Conservation (phyloP, 768 basidiomycete genomes). For the Russula foetens region DNA sequence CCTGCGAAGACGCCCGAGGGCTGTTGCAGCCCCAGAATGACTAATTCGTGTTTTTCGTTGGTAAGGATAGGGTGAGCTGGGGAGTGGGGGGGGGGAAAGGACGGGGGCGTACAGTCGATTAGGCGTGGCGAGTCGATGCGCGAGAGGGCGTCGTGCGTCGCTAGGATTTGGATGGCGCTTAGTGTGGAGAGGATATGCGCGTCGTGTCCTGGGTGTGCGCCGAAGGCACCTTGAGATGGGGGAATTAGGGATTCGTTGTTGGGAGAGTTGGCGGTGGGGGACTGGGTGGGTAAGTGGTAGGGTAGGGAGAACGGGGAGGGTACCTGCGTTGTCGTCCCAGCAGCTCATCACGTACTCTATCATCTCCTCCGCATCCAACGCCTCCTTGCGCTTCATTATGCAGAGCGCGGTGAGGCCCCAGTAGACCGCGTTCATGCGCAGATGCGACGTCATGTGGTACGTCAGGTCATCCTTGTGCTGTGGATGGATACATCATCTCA, state of each 20-base stretch:
- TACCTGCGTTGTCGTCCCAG: slow-evolving; percentile 88
- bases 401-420: slow-evolving; percentile 91
- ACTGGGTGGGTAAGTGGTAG: no score
- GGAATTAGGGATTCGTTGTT: slow-evolving; percentile 29
- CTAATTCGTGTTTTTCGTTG: slow-evolving; percentile 34
- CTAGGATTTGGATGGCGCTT: slow-evolving; percentile 87
- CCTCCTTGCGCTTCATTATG: slow-evolving; percentile 70
- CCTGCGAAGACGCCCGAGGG: slow-evolving; percentile 86
- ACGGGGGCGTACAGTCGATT: slow-evolving; percentile 56
- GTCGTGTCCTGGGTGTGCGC: slow-evolving; percentile 90
- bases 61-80: not conserved
- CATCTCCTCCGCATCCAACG: slow-evolving; percentile 76
- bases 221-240: slow-evolving; percentile 87
- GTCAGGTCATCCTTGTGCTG: slow-evolving; percentile 77
- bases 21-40: slow-evolving; percentile 77
- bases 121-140: slow-evolving; percentile 62
- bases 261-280: no score
- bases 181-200: slow-evolving; percentile 81
- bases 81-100: not conserved
- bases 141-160: slow-evolving; percentile 76
- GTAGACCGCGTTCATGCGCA: slow-evolving; percentile 92
- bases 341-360: slow-evolving; percentile 88
- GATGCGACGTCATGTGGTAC: slow-evolving; percentile 87
- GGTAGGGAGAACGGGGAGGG: slow-evolving; percentile 16
- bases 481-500: not conserved